Evolutionary conservation across 257 asterid species (phyloP), one percentile per base, ranked within the genome.

Genomic region (Lycium barbarum): DNA sequence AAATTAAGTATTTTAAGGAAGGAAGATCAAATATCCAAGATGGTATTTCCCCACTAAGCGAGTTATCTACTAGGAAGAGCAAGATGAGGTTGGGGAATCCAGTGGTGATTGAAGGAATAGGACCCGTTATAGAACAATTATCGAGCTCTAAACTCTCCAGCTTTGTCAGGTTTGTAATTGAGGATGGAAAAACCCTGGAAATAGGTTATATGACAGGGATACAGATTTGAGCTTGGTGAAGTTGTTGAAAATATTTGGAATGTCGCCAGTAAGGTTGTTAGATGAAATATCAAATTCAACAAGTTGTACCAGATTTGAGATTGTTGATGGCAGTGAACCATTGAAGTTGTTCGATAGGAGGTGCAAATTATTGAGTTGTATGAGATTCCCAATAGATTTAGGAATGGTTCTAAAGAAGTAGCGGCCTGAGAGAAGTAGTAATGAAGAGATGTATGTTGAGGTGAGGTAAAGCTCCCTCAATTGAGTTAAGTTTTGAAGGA

Each of bases 401-500:
- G 91, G 89, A 81, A 88, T 81, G 33, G 57, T 18, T 26, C 89
- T 87, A 79, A 59, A 84, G 58, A 83, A 82, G 35, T 82, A 76
- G 80, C 88, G 83, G 72, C 57, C 2, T 49, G 85, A 83, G 72
- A 88, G 65, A 49, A 88, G 88, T 18, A 88, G 20, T 35, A 7
- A 20, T 12, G 91, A 86, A 72, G 84, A 45, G 6, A 88, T 86
- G 38, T 61, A 38, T 4, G 45, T 9, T 2, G 49, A 40, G n/a
- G 54, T 2, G 13, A 88, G 88, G 3, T 55, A 17, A 68, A 86
- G 76, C 12, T 86, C 82, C 35, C 59, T 61, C n/a, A 87, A 18
- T 36, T 26, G 76, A 18, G 88, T 84, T 10, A 84, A 59, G 68
- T 88, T 88, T 49, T 79, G 89, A 80, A 88, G 87, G 45, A 88